Percentiles rank a stretch among this genome's conserved stretches.
Conservation (phyloP, 2,329 filamentous ascomycete genomes). For the Clonostachys chloroleuca region DNA sequence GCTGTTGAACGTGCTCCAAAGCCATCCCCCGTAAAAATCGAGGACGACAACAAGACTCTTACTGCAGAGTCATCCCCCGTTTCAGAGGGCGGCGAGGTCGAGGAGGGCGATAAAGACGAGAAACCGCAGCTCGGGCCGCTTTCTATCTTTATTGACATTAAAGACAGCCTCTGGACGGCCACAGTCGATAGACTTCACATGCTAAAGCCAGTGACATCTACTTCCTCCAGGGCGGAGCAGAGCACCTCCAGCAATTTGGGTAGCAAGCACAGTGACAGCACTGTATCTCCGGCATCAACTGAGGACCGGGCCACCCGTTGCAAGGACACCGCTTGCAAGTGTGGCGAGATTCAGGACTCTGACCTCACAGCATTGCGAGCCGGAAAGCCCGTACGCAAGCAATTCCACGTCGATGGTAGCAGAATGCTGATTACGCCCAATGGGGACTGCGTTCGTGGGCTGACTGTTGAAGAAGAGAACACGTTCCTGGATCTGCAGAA, state of each 20-base stretch:
- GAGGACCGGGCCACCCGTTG: slow-evolving; percentile 20
- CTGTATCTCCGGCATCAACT: slow-evolving; percentile 1
- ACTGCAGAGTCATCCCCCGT: not conserved
- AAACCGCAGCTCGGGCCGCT: slow-evolving; percentile 19
- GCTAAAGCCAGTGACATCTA: slow-evolving; percentile 25
- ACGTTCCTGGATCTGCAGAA: slow-evolving; percentile 67
- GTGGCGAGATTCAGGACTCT: slow-evolving; percentile 34
- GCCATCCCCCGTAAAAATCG: not conserved
- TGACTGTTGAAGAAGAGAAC: slow-evolving; percentile 65
- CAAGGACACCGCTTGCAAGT: slow-evolving; percentile 29
- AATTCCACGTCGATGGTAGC: slow-evolving; percentile 53
- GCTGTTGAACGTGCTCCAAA: not conserved
- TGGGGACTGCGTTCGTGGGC: slow-evolving; percentile 70
- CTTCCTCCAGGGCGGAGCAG: slow-evolving; percentile 3
- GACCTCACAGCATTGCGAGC: slow-evolving; percentile 51
- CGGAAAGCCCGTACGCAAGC: slow-evolving; percentile 56
- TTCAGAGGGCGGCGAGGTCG: not conserved
- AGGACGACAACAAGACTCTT: not conserved
- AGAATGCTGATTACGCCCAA: slow-evolving; percentile 71
- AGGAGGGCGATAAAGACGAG: not conserved
- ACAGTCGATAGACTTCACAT: slow-evolving; percentile 27
- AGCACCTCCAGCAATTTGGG: not conserved
- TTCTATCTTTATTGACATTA: slow-evolving; percentile 28
- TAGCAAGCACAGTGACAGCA: not conserved
- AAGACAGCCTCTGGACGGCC: slow-evolving; percentile 21